Conservation (phyloP, 371 early-diverging fungal genomes). For the Haplosporangium sp. region DNA sequence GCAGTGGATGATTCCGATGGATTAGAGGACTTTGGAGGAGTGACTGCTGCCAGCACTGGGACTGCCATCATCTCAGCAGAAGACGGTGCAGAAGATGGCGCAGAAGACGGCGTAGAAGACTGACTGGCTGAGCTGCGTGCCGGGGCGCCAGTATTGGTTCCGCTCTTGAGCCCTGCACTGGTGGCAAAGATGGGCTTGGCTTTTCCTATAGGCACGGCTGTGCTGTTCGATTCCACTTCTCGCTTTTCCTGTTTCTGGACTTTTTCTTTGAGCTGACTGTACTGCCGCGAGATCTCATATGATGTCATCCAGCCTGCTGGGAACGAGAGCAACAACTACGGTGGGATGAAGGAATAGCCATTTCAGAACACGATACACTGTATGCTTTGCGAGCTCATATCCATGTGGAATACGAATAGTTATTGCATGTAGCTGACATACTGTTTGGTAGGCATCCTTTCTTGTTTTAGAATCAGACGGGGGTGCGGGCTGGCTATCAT, state of each 20-base stretch:
- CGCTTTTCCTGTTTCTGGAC: constrained; percentile 46
- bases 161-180: neutral
- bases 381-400: no score
- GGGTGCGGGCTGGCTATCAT: constrained; percentile 26
- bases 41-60: neutral
- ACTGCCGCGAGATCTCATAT: constrained; percentile 66
- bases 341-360: neutral
- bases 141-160: neutral
- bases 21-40: neutral
- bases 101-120: neutral
- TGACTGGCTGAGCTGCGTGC: neutral
- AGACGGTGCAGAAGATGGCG: neutral
- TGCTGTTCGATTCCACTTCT: constrained; percentile 16
- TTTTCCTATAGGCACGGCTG: constrained; percentile 12
- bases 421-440: constrained; percentile 20
- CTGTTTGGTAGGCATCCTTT: constrained; percentile 62
- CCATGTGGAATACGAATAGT: no score
- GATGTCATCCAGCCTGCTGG: constrained; percentile 67
- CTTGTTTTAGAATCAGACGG: constrained; percentile 61
- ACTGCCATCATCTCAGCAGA: neutral
- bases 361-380: neutral
- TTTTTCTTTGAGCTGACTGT: constrained; percentile 62
- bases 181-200: neutral
- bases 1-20: neutral
- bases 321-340: constrained; percentile 60